Conservation (phyloP, 2,329 filamentous ascomycete species). For the Sporothrix phasma region DNA sequence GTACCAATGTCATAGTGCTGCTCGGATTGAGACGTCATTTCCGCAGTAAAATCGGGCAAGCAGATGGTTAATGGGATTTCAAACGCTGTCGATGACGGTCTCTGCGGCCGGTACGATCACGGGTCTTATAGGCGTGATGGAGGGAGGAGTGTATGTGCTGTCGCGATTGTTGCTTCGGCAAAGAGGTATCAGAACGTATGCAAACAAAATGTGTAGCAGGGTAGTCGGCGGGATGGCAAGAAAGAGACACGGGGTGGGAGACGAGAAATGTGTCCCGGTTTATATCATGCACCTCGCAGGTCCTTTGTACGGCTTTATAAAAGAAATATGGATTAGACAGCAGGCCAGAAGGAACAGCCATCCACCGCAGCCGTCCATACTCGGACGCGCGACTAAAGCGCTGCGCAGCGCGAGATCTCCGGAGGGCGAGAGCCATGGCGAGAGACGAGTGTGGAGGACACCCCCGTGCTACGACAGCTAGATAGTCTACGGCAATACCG, state of each 20-base stretch:
- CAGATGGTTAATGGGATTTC: no score
- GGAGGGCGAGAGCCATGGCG: not conserved
- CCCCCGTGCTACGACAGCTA: not conserved
- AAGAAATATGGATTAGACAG: not conserved
- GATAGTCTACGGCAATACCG: slow-evolving; percentile 8
- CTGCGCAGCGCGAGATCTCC: not conserved
- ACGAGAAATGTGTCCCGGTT: not conserved
- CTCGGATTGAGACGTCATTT: not conserved
- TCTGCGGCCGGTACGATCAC: not conserved
- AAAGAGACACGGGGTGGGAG: not conserved
- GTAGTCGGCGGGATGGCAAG: not conserved
- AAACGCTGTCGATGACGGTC: not conserved
- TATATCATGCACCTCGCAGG: not conserved
- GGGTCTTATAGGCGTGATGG: not conserved
- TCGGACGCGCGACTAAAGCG: not conserved
- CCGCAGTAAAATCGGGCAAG: not conserved
- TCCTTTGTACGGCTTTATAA: not conserved
- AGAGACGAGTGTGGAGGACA: not conserved
- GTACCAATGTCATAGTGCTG: slow-evolving; percentile 16
- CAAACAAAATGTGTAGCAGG: not conserved
- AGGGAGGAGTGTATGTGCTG: not conserved
- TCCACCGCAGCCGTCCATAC: not conserved
- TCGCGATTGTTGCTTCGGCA: not conserved
- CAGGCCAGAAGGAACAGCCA: not conserved
- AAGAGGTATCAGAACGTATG: not conserved